Conservation (phyloP, 805 yeast genomes). For the Yamadazyma sp. region DNA sequence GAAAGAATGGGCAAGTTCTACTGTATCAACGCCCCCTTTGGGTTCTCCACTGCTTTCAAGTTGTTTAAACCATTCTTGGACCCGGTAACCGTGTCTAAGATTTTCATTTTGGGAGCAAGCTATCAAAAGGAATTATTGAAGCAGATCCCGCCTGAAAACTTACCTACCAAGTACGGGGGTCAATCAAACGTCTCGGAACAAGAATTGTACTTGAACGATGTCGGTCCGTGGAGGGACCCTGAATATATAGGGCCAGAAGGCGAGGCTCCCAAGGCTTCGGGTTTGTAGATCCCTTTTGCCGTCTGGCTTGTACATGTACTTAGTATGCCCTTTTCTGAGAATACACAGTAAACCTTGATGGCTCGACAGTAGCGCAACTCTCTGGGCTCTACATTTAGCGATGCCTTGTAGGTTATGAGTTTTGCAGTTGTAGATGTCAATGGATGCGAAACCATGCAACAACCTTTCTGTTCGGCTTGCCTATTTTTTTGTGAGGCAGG, state of each 20-base stretch:
- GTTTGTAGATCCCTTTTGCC: slow-evolving; percentile 1
- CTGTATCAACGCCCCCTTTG: slow-evolving; percentile 95
- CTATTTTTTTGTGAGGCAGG: too few relatives aligned
- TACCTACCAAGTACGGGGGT: slow-evolving; percentile 93
- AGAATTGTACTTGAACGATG: slow-evolving; percentile 83
- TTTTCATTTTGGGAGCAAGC: slow-evolving; percentile 77
- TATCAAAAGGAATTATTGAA: slow-evolving; percentile 81
- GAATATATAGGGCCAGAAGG: slow-evolving; percentile 93
- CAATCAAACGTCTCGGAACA: slow-evolving; percentile 64
- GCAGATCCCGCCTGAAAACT: slow-evolving; percentile 91
- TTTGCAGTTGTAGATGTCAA: neutral
- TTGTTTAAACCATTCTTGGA: slow-evolving; percentile 92
- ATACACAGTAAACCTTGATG: neutral
- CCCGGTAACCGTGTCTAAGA: slow-evolving; percentile 95
- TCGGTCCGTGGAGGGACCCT: slow-evolving; percentile 97
- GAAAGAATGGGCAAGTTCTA: slow-evolving; percentile 99
- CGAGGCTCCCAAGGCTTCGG: slow-evolving; percentile 64
- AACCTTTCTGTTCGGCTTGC: neutral
- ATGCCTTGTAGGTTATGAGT: neutral
- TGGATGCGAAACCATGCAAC: slow-evolving; percentile 8
- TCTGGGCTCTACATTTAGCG: neutral
- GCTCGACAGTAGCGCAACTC: neutral
- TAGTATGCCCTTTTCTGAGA: too few relatives aligned
- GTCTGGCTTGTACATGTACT: too few relatives aligned
- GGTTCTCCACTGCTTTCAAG: slow-evolving; percentile 91